A percentile compares a stretch with the other conserved stretches of the same genome.
Conservation (phyloP, 768 basidiomycete species). For the Russula sp. region DNA sequence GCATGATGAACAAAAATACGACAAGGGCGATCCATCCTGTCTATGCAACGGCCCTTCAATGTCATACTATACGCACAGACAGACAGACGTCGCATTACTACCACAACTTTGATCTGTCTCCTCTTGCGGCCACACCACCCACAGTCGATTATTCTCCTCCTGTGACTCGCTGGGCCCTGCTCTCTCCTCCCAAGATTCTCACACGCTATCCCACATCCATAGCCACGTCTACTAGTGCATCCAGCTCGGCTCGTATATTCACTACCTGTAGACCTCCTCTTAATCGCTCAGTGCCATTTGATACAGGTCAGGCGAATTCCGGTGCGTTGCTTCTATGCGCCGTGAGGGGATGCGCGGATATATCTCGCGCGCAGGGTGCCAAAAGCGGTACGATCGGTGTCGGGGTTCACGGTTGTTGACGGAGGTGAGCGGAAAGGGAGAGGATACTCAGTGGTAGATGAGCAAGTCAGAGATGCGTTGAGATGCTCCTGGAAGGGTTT, state of each 20-base stretch:
- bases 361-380: slow-evolving; percentile 47
- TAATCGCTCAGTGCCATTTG: slow-evolving; percentile 76
- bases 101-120: too few species aligned
- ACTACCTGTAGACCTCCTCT: slow-evolving; percentile 83
- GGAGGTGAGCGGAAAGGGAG: neutral
- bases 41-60: too few species aligned
- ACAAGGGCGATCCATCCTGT: too few species aligned
- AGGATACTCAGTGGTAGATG: neutral
- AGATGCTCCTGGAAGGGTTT: neutral
- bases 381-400: neutral
- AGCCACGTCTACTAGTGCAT: slow-evolving; percentile 36
- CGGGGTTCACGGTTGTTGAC: neutral
- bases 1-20: too few species aligned
- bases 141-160: too few species aligned
- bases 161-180: neutral
- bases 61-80: too few species aligned
- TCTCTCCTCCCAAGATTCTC: neutral
- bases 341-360: slow-evolving; percentile 56
- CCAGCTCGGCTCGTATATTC: slow-evolving; percentile 59
- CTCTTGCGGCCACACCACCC: too few species aligned
- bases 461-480: neutral
- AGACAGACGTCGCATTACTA: too few species aligned
- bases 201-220: slow-evolving; percentile 44
- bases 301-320: slow-evolving; percentile 87
- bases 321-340: slow-evolving; percentile 51